Conservation (phyloP, 331 rosid genomes). For the Erythrophleum ivorense region DNA sequence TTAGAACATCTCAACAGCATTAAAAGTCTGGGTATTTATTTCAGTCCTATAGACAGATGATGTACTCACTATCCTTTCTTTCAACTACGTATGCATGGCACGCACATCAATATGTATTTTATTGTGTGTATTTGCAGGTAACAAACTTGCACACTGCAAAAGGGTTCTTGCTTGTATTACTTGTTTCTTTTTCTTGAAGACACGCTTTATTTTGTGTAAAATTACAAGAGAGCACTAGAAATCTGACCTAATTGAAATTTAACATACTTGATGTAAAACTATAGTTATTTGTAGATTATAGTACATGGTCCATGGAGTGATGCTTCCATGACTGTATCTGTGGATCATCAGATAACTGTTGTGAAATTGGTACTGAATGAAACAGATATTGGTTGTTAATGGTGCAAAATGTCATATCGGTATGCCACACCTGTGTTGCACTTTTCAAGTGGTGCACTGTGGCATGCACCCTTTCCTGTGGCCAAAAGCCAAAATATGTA, state of each 20-base stretch:
- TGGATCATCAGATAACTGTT: not conserved
- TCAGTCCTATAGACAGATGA: not conserved
- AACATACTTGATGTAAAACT: not conserved
- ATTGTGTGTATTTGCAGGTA: not conserved
- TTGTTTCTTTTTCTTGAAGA: not conserved
- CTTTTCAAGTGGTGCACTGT: not conserved
- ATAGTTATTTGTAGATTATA: not conserved
- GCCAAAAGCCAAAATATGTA: not conserved
- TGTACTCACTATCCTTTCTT: not conserved
- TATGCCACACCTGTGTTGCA: not conserved
- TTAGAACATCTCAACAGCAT: not conserved
- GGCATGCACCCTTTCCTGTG: not conserved
- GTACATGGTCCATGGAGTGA: not conserved
- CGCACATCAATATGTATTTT: not conserved
- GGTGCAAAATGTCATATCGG: not conserved
- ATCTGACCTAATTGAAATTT: not conserved
- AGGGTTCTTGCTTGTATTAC: not conserved
- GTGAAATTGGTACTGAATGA: conserved; percentile 1
- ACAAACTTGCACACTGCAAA: not conserved
- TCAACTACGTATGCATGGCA: not conserved
- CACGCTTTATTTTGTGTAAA: not conserved
- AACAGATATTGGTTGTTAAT: not conserved
- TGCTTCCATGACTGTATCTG: not conserved
- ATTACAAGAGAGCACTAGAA: not conserved
- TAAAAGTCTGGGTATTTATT: not conserved